Evolutionary conservation across 2,329 filamentous ascomycete species (phyloP), one percentile per base, ranked within the genome.

Genomic region (Trichoderma aggressivum): DNA sequence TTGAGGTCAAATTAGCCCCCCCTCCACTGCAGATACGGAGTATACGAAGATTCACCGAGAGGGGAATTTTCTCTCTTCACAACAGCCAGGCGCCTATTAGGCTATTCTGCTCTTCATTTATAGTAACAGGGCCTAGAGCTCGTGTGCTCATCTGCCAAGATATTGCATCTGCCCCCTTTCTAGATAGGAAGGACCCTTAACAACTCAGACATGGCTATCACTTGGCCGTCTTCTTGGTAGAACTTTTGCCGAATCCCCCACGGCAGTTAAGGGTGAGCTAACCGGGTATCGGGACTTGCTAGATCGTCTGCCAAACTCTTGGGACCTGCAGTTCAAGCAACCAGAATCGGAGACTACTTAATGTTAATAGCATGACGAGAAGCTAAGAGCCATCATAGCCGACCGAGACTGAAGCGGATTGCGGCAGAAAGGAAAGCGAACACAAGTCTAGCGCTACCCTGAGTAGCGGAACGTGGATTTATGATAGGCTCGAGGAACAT

Each of bases 181-280:
- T 7, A 58, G 53, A 59, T 18, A 24, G 18, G 53, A 50, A 56
- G n/a, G 36, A 43, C n/a, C 50, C 53, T 30, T 39, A 26, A 58
- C 50, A 64, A 10, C 34, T 21, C 4, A 28, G 24, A 18, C 14
- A 65, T 14, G 24, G 34, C 61, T 21, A 66, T 58, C 24, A 10
- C 32, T 43, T 16, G 34, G 63, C 47, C 10, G 50, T 39, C 61
- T 30, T 36, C 24, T 32, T 24, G n/a, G 63, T 50, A 21, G 43
- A 50, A 58, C 11, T 28, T 21, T 28, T 18, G 18, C 28, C 16
- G 50, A 56, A 24, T 16, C 47, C 50, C 43, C 18, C 53, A 14
- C 30, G 63, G 63, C 47, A 58, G 10, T 18, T 66, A 66, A 39
- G 30, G 50, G 63, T 56, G 50, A 30, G 63, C 63, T 66, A 66